phyloP scores from a whole-genome alignment of 169 alveolate species.

The Neospora caninum region DNA sequence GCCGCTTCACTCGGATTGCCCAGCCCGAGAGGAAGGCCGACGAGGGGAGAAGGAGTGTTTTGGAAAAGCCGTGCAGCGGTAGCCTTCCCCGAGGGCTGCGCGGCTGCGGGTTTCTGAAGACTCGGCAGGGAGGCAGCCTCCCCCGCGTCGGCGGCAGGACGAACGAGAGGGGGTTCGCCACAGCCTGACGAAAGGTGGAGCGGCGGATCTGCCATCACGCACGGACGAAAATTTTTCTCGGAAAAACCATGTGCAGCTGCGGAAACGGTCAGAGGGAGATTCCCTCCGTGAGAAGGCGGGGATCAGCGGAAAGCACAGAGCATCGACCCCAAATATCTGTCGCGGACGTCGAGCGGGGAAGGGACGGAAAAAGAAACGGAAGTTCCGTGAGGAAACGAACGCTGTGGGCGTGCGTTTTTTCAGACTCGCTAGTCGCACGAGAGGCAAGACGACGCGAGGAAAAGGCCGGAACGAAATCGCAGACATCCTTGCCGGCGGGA shows the following conservation, averaged over 20 bases:
- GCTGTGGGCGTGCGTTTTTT: not conserved
- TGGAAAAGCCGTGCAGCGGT: not conserved
- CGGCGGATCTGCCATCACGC: not conserved
- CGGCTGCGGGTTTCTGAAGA: not conserved
- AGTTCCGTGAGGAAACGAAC: not conserved
- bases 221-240: no score
- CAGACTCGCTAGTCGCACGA: not conserved
- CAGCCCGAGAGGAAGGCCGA: no score
- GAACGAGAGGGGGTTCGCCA: not conserved
- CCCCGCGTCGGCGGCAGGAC: not conserved
- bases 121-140: not conserved
- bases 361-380: no score
- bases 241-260: no score
- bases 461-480: not conserved
- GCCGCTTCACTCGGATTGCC: not conserved
- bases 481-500: not conserved
- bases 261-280: no score
- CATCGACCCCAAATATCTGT: no score
- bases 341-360: no score
- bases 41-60: not conserved
- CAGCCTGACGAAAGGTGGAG: not conserved
- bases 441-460: not conserved
- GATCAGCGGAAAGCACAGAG: no score
- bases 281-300: no score
- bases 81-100: no score